Evolutionary conservation across 2,329 filamentous ascomycete genomes (phyloP), one percentile per base, ranked within the genome.

Genomic region (Neonectria punicea): DNA sequence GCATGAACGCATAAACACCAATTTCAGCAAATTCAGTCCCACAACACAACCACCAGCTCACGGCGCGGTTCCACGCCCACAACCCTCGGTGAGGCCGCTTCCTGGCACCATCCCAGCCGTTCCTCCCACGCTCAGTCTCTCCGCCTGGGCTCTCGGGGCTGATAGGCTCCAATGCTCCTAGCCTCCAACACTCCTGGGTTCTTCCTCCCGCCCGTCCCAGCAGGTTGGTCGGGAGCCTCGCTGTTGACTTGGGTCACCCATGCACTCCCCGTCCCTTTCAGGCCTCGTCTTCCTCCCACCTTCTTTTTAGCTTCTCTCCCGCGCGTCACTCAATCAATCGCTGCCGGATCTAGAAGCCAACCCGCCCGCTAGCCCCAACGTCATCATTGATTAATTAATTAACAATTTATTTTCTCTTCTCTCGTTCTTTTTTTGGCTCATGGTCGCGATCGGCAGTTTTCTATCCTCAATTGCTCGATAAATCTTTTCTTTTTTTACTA

Each of bases 1-100:
- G 72, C 72, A 74, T 74, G 72, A 74, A 74, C 74, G 73, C 73
- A 74, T 74, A 73, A 74, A 74, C 53, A 58, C 25, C 71, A 74
- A 74, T 74, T 74, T 74, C 67, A 73, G 59, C 39, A 43, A 43
- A 10, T 43, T 74, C 59, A 66, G 71, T 71, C 72, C 72, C 72
- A 67, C 61, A 65, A 62, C 36, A 39, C 36, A 39, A 39, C 36
- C 14, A 39, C 67, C 67, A 68, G 53, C 68, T 70, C 68, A 69
- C 67, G 71, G 74, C 73, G 73, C 70, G 59, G 66, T 73, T 74
- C 69, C 71, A 72, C 73, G 74, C 72, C 74, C 70, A 71, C 71
- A 67, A 8, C 72, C 72, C 70, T 75, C 74, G 74, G 74, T 74
- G 67, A 74, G 67, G 66, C 73, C 73, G 74, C 66, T 56, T 58